These are phyloP conservation scores for Ogataea pilisensis DNA, from an alignment of 805 yeast genomes.

Conservation along the genomic window DNA sequence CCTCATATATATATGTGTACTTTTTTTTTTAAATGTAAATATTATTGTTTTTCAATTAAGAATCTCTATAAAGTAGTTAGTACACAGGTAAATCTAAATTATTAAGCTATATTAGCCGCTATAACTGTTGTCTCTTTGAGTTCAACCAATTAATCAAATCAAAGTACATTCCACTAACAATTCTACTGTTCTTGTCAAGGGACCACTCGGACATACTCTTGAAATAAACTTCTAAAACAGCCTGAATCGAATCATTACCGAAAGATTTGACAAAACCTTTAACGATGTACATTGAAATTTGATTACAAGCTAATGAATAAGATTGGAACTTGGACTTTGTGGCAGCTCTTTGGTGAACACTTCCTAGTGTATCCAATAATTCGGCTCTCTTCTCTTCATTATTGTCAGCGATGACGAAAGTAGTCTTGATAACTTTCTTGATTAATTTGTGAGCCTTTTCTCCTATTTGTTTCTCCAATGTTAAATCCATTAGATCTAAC, in stretches of 20 bases:
- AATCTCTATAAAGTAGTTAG: too few species aligned
- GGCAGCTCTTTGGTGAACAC: constrained; percentile 43
- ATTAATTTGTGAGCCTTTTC: constrained; percentile 71
- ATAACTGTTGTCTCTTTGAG: constrained; percentile 37
- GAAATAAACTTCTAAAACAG: constrained; percentile 53
- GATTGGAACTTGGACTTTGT: constrained; percentile 43
- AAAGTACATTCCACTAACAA: constrained; percentile 55
- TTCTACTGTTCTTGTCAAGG: constrained; percentile 38
- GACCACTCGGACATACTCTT: constrained; percentile 61
- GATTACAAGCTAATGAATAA: constrained; percentile 54
- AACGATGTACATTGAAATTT: constrained; percentile 60
- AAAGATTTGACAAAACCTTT: constrained; percentile 45
- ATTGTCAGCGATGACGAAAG: constrained; percentile 19
- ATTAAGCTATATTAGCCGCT: too few species aligned
- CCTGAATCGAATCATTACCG: constrained; percentile 35
- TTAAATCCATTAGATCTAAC: constrained; percentile 55
- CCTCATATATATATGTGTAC: too few species aligned
- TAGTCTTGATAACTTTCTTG: constrained; percentile 54
- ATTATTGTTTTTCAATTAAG: too few species aligned
- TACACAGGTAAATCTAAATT: too few species aligned
- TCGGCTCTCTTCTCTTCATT: constrained; percentile 9
- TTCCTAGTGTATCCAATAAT: constrained; percentile 28
- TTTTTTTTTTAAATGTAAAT: too few species aligned
- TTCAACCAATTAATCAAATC: constrained; percentile 80
- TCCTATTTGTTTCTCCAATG: constrained; percentile 67